phyloP scores from a whole-genome alignment of 148 eudicot genomes.

The Arctostaphylos glauca region DNA sequence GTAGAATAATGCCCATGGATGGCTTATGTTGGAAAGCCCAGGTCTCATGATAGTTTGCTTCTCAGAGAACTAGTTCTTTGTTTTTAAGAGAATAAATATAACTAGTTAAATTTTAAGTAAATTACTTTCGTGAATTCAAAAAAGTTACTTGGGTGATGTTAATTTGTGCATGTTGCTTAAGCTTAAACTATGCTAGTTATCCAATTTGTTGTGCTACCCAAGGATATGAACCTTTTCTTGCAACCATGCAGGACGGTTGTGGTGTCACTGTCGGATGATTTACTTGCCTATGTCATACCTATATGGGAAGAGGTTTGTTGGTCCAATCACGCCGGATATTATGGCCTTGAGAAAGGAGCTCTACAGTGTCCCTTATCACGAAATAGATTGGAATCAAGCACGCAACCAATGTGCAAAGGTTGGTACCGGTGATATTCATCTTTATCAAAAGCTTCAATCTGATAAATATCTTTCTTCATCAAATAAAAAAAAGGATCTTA shows the following conservation, averaged over 20 bases:
- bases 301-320: slow-evolving; percentile 96
- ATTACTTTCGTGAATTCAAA: not conserved
- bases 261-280: slow-evolving; percentile 99
- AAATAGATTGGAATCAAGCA: slow-evolving; percentile 83
- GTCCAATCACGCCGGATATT: slow-evolving; percentile 86
- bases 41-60: not conserved
- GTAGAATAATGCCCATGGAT: not conserved
- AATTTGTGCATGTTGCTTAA: not conserved
- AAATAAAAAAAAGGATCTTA: not conserved
- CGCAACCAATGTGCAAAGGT: slow-evolving; percentile 98
- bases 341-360: slow-evolving; percentile 82
- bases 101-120: not conserved
- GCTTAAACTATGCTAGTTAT: not conserved
- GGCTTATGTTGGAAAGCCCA: not conserved
- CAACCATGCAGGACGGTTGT: slow-evolving; percentile 78
- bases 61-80: not conserved
- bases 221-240: slow-evolving; percentile 2
- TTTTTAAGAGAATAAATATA: not conserved
- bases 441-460: slow-evolving; percentile 6
- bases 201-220: not conserved
- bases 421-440: slow-evolving; percentile 9
- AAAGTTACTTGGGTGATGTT: not conserved
- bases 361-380: slow-evolving; percentile 74
- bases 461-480: not conserved
- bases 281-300: slow-evolving; percentile 96